Percentiles rank a stretch among this genome's conserved stretches.
Conservation (phyloP, 148 eudicot species). For the Persicaria tinctoria region DNA sequence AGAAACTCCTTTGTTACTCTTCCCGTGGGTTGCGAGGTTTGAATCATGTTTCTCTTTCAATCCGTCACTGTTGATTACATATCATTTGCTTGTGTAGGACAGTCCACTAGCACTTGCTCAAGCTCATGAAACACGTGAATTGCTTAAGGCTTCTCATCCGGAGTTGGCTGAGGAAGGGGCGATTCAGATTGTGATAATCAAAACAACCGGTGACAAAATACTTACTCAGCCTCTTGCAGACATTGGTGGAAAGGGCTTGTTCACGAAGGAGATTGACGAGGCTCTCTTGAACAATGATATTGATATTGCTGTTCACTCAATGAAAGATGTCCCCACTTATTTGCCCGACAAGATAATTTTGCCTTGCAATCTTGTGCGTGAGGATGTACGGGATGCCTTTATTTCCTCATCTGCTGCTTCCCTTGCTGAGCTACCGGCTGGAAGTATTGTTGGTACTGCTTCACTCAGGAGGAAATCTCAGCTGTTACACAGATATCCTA, state of each 20-base stretch:
- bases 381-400: constrained; percentile 97
- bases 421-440: constrained; percentile 84
- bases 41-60: neutral
- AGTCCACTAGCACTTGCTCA: constrained; percentile 98
- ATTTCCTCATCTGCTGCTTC: constrained; percentile 69
- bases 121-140: constrained; percentile 84
- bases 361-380: constrained; percentile 91
- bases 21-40: neutral
- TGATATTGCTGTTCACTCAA: constrained; percentile 99
- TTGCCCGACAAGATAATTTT: constrained; percentile 78
- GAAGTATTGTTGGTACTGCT: constrained; percentile 88
- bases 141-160: constrained; percentile 60
- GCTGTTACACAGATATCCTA: constrained; percentile 79
- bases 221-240: constrained; percentile 85
- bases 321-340: constrained; percentile 99
- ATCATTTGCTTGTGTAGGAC: constrained; percentile 38
- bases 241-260: constrained; percentile 96
- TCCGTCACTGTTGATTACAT: neutral
- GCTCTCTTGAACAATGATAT: constrained; percentile 80
- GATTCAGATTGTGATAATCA: constrained; percentile 75
- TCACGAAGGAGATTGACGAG: constrained; percentile 95
- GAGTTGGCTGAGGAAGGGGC: constrained; percentile 94
- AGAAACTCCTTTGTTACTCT: neutral
- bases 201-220: constrained; percentile 92
- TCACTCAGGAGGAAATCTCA: constrained; percentile 94